Base-by-base conservation (phyloP, 495 filamentous ascomycete genomes). In the Margaritispora aquatica region DNA sequence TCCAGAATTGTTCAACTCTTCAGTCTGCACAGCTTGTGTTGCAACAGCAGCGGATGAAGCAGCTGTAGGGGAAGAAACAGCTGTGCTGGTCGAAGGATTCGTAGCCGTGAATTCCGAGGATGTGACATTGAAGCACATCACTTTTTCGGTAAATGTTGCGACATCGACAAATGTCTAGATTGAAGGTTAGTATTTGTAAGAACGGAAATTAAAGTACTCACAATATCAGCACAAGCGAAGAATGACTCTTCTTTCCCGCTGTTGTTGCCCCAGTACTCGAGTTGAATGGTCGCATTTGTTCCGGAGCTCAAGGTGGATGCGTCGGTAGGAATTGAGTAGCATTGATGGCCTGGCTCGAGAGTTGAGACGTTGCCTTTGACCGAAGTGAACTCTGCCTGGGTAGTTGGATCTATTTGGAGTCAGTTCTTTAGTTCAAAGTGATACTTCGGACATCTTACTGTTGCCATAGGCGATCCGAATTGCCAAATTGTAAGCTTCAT, bases 71-170 rank as follows among this genome's bases (percentile, higher is more conserved):
- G 44, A 38, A 34, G 63, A 58, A 0, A 60, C 65, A 11, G 66
- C 69, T 3, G 63, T 56, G 0, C 60, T 67, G 10, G 66, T 67
- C 11, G 29, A 31, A 10, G 51, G 26, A n/a, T 51, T 23, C 17
- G 15, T 26, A 7, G 62, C 54, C 50, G 68, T 59, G 63, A 73
- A 72, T 26, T 73, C 72, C 19, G 65, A 61, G 4, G 60, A 57
- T 0, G 77, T 76, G 0, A 80, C 74, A 60, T 82, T 81, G 67
- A 80, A 80, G 64, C 78, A 82, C 13, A 73, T 71, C 17, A 77
- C 64, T n/a, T 70, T 58, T 20, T 63, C 64, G 0, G 64, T 73
- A 60, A 82, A 78, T 2, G 69, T 61, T 49, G 57, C 58, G 1
- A 68, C 38, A 26, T 75, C 63, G 20, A 82, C 71, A 44, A 80